phyloP scores from a whole-genome alignment of 495 filamentous ascomycete species.

The Aspergillus funiculosus region DNA sequence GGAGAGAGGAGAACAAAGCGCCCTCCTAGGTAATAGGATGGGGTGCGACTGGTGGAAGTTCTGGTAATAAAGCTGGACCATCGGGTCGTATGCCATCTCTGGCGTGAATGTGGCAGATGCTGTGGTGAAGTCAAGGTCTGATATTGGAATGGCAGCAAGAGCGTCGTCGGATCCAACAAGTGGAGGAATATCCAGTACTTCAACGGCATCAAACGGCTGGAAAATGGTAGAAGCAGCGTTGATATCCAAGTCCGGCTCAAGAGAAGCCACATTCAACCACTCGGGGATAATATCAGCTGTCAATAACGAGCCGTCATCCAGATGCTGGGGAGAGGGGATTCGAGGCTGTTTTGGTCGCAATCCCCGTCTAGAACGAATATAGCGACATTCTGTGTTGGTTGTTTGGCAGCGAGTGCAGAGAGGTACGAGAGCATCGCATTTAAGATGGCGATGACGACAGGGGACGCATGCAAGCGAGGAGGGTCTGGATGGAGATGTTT shows the following conservation, averaged over 20 bases:
- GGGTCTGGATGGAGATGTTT: conserved; percentile 13
- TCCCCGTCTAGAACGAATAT: conserved; percentile 24
- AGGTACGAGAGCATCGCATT: conserved; percentile 49
- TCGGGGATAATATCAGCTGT: conserved; percentile 11
- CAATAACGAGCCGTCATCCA: conserved; percentile 13
- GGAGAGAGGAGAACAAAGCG: conserved; percentile 40
- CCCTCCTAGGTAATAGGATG: conserved; percentile 47
- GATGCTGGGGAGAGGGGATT: conserved; percentile 5
- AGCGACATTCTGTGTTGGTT: conserved; percentile 19
- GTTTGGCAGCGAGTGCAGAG: conserved; percentile 26
- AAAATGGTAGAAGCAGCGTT: too few relatives aligned
- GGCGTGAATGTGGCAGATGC: conserved; percentile 5
- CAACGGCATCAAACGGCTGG: conserved; percentile 5
- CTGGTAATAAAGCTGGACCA: conserved; percentile 50
- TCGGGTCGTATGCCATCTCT: conserved; percentile 27
- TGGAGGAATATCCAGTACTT: not conserved
- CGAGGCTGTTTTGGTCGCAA: conserved; percentile 29
- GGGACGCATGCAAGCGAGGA: conserved; percentile 50
- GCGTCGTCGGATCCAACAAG: conserved; percentile 4
- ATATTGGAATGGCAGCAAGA: not conserved
- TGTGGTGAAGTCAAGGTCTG: not conserved
- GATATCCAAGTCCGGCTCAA: conserved; percentile 12
- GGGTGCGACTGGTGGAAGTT: conserved; percentile 69
- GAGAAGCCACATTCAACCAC: conserved; percentile 17
- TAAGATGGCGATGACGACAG: conserved; percentile 51